Evolutionary conservation across 306 rosid genomes (phyloP).

Genomic region (Quercus glauca): DNA sequence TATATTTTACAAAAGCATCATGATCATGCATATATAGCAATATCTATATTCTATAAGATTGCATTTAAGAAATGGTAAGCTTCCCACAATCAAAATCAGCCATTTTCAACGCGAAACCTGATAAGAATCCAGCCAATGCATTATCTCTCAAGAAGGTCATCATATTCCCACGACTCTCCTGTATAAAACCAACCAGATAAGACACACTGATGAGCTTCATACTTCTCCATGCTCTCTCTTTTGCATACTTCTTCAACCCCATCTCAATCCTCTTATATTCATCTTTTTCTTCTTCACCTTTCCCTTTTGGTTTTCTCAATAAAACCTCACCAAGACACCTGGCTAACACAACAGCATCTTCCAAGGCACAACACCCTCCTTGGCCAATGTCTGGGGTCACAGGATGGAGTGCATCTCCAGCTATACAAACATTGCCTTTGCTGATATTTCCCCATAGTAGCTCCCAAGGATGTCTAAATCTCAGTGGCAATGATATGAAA

Average conservation of each 20-base stretch:
- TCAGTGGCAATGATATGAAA: slow-evolving; percentile 38
- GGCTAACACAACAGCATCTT: slow-evolving; percentile 51
- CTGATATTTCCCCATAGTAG: slow-evolving; percentile 53
- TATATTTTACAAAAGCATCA: background rate
- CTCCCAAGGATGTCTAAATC: slow-evolving; percentile 65
- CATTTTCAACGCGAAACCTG: background rate
- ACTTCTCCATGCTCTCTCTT: slow-evolving; percentile 14
- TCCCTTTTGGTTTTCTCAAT: background rate
- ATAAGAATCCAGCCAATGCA: background rate
- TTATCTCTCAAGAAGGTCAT: background rate
- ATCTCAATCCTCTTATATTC: slow-evolving; percentile 20
- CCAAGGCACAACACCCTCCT: slow-evolving; percentile 61
- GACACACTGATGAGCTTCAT: background rate
- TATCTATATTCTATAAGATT: background rate
- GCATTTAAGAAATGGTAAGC: background rate
- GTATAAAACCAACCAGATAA: background rate
- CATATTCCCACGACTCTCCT: background rate
- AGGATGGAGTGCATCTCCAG: slow-evolving; percentile 70
- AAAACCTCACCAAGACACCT: slow-evolving; percentile 26
- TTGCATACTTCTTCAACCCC: slow-evolving; percentile 34
- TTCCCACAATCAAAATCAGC: slow-evolving; percentile 8
- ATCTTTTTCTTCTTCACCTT: background rate
- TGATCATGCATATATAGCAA: background rate
- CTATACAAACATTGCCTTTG: slow-evolving; percentile 67
- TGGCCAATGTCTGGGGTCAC: slow-evolving; percentile 71